Percentiles rank a stretch among this genome's conserved stretches.
Evolutionary conservation across 2,329 filamentous ascomycete species (phyloP).

Genomic region (Fusarium verticillioides): DNA sequence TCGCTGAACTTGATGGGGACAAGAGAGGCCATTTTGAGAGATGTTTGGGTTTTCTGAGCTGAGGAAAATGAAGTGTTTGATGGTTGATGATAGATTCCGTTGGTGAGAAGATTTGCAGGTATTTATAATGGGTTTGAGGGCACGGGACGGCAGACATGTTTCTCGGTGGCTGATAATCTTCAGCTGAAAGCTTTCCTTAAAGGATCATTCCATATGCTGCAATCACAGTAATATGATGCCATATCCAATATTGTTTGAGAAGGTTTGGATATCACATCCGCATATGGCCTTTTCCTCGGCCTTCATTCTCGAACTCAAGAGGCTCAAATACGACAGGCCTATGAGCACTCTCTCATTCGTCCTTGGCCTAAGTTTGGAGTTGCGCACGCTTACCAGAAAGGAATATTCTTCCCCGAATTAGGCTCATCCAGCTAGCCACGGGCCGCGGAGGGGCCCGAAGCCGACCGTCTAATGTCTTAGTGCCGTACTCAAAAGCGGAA

Average conservation of each 20-base stretch:
- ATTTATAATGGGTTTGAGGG: background rate
- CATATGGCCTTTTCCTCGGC: background rate
- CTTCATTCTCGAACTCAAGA: rapidly evolving
- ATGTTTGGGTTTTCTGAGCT: background rate
- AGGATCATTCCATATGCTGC: background rate
- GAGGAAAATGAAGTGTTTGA: background rate
- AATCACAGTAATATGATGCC: background rate
- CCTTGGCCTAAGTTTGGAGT: background rate
- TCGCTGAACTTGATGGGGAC: background rate
- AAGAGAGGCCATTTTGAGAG: background rate
- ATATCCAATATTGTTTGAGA: background rate
- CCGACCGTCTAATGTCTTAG: background rate
- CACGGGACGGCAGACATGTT: rapidly evolving
- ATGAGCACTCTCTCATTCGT: background rate
- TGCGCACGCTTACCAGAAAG: background rate
- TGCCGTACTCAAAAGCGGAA: background rate
- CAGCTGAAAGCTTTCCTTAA: background rate
- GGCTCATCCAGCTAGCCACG: background rate
- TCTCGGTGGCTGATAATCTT: background rate
- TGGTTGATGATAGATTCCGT: background rate
- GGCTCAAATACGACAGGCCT: background rate
- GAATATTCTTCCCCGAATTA: background rate
- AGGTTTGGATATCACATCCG: background rate
- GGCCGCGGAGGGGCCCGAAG: background rate
- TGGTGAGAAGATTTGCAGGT: background rate